Base-by-base conservation (phyloP, 2,329 filamentous ascomycete genomes). In the Diaporthe sp. region DNA sequence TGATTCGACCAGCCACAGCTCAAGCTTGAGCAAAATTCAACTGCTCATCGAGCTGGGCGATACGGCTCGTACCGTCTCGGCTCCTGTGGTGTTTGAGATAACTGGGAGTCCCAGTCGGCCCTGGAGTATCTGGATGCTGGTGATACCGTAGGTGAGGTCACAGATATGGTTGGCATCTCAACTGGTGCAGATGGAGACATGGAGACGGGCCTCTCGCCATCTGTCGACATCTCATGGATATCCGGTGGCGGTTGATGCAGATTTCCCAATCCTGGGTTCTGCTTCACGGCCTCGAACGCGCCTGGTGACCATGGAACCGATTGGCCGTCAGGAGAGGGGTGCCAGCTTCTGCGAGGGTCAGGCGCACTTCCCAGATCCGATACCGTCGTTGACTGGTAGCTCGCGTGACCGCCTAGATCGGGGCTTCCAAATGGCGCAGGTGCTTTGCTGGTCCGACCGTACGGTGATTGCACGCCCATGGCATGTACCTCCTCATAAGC, bases 401-500 rank as follows among this genome's bases (percentile, higher is more conserved):
- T 74, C 47, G 42, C 5, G 25, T 65, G 47, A 27, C 55, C 65
- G 70, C 71, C 35, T 22, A 42, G 25, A 7, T 65, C 39, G 13
- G 39, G 47, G 66, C 44, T 55, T 25, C 55, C 69, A 13, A 63
- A 53, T 2, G 47, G 51, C n/a, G 32, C 66, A 63, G 58, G 15
- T 15, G 59, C 56, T 44, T 68, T 50, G 69, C 70, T 42, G 22
- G 30, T 19, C 17, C 39, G 30, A 58, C 27, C 17, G 53, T 27
- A 65, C 30, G 47, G 58, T 39, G 55, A 73, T 74, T 74, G 19
- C 78, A 75, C n/a, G 77, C 53, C 77, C 79, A 82, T 81, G 9
- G 79, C 80, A 44, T 79, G 80, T 35, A 78, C 78, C 72, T 83
- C 80, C 35, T 81, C 80, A 8, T 68, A 72, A 10, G 63, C 51